phyloP scores from a whole-genome alignment of 2,329 filamentous ascomycete species.

The Chaetomiaceae sp. region DNA sequence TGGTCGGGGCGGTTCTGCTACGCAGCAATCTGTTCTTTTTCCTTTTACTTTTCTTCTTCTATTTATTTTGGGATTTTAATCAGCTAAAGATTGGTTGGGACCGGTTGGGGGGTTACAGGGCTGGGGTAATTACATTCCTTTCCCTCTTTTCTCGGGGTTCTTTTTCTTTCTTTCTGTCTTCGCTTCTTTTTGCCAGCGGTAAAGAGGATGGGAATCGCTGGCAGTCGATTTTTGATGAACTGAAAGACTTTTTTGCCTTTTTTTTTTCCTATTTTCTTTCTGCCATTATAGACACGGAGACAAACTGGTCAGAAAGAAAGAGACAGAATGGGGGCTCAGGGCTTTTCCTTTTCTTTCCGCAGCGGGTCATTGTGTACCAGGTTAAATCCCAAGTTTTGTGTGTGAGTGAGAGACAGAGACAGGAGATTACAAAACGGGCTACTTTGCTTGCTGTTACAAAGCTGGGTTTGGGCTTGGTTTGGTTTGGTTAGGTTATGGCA shows the following conservation, averaged over 20 bases:
- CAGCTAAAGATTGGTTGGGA: slow-evolving; percentile 14
- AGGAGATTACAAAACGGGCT: slow-evolving; percentile 5
- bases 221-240: slow-evolving; percentile 19
- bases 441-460: no score
- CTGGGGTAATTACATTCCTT: slow-evolving; percentile 1
- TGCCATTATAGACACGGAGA: slow-evolving; percentile 14
- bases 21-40: no score
- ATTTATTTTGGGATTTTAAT: no score
- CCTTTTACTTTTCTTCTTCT: no score
- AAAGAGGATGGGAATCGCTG: not conserved
- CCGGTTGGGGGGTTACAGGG: not conserved
- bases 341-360: slow-evolving; percentile 14
- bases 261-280: not conserved
- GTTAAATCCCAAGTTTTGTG: no score
- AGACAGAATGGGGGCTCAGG: slow-evolving; percentile 16
- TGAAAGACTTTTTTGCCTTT: slow-evolving; percentile 1
- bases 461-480: no score
- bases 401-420: not conserved
- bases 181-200: not conserved
- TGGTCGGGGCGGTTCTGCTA: no score
- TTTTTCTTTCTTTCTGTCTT: not conserved
- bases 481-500: not conserved
- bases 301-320: slow-evolving; percentile 6
- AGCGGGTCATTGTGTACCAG: no score
- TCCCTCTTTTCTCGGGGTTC: not conserved